These are phyloP conservation scores for Allium cepa DNA, from an alignment of 106 monocot species.

Conservation along the genomic window DNA sequence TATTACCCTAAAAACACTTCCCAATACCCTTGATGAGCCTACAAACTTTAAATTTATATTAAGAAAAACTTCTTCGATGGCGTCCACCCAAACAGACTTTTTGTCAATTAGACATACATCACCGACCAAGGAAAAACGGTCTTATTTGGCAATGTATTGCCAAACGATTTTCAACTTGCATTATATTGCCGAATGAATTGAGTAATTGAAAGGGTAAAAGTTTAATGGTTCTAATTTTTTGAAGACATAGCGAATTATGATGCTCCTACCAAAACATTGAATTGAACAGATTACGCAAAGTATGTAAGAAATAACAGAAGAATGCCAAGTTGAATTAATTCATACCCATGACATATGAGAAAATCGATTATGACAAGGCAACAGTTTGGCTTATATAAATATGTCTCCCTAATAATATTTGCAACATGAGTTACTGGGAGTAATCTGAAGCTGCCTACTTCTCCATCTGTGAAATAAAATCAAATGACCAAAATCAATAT, in stretches of 20 bases:
- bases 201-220: no score
- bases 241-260: no score
- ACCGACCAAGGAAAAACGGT: no score
- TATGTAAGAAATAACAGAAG: no score
- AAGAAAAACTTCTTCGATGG: not conserved
- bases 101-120: not conserved
- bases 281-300: no score
- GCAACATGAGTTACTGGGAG: conserved; percentile 60
- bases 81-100: not conserved
- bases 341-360: conserved; percentile 91
- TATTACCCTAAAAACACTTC: no score
- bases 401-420: conserved; percentile 60
- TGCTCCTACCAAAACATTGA: no score
- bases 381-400: conserved; percentile 93
- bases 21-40: no score
- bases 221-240: no score
- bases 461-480: conserved; percentile 64
- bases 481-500: not conserved
- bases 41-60: not conserved
- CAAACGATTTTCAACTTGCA: no score
- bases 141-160: no score
- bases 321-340: not conserved
- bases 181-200: no score
- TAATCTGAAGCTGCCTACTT: conserved; percentile 83
- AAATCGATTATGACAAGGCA: conserved; percentile 80